Evolutionary conservation across 768 basidiomycete species (phyloP).

Genomic region (Tylopilus rubrobrunneus): DNA sequence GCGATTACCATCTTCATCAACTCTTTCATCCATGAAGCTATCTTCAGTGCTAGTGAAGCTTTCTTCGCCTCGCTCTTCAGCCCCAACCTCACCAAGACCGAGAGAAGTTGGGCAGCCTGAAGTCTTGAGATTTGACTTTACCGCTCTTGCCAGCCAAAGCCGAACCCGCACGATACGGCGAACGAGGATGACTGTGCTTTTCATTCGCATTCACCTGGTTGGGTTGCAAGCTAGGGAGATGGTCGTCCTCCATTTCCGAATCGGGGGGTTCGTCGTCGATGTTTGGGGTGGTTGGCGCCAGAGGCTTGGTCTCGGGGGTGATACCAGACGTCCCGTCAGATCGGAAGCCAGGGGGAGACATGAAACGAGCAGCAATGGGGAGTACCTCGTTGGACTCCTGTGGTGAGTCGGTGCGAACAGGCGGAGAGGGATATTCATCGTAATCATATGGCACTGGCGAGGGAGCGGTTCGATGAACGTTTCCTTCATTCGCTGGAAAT

Average conservation of each 20-base stretch:
- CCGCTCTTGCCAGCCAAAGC: conserved; percentile 38
- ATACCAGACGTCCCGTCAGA: conserved; percentile 42
- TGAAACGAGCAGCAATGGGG: conserved; percentile 88
- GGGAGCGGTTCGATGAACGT: conserved; percentile 86
- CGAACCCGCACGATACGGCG: conserved; percentile 62
- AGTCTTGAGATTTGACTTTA: conserved; percentile 46
- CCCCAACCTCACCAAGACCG: conserved; percentile 26
- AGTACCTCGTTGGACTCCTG: conserved; percentile 71
- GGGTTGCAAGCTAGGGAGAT: conserved; percentile 30
- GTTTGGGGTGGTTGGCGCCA: conserved; percentile 45
- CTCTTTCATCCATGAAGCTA: conserved; percentile 40
- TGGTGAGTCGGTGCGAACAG: conserved; percentile 55
- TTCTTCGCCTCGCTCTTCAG: conserved; percentile 21
- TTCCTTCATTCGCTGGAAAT: conserved; percentile 88
- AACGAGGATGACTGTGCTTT: conserved; percentile 69
- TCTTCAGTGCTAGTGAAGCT: conserved; percentile 44
- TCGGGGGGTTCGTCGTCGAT: conserved; percentile 74
- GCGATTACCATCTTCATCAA: conserved; percentile 40
- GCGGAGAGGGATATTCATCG: conserved; percentile 49
- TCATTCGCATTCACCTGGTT: conserved; percentile 28
- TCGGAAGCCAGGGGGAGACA: conserved; percentile 57
- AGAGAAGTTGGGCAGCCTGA: conserved; percentile 50
- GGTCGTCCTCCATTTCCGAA: conserved; percentile 65
- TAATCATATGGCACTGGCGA: conserved; percentile 59
- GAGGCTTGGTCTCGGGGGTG: conserved; percentile 47